Base-by-base conservation (phyloP, 257 asterid genomes). In the Plantago ovata region DNA sequence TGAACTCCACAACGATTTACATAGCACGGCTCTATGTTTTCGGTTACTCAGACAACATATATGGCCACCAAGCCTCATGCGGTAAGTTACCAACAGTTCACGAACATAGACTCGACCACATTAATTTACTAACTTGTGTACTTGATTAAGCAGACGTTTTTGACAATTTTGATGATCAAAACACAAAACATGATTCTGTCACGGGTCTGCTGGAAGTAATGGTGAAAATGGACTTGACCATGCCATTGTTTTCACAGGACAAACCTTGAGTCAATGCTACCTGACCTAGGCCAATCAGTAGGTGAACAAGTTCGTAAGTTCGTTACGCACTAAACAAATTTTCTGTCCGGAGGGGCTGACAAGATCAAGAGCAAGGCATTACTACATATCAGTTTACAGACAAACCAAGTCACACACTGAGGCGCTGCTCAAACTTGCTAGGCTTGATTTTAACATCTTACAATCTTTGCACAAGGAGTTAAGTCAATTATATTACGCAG, bases 171-270 rank as follows among this genome's bases (percentile, higher is more conserved):
- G 58, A 56, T 65, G 75, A 75, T 67, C 39, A 0, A 4, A 52
- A 61, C 0, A 15, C 57, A 0, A 19, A 1, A 6, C 13, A 16
- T 0, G 69, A 60, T 2, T 43, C 39, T 0, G 44, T 5, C 32
- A 5, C 5, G 12, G 78, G 68, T n/a, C 1, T 72, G 10, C 64
- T 75, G 21, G 77, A 68, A 47, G 21, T 21, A 75, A 65, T 8
- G 65, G 53, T 6, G 82, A 81, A 20, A 66, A 53, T 5, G 38
- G 62, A 9, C 61, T 81, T 3, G 80, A 81, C 16, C 60, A 78
- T 1, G 80, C 66, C 23, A 56, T 23, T 19, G 28, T 28, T 60
- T 63, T 60, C 54, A 42, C 55, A 15, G 69, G 24, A 50, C 66
- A 3, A 38, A 42, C 19, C 53, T 73, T 32, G 21, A 8, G 2